Conservation (phyloP, 2,329 filamentous ascomycete species). For the Aspergillus transmontanensis region DNA sequence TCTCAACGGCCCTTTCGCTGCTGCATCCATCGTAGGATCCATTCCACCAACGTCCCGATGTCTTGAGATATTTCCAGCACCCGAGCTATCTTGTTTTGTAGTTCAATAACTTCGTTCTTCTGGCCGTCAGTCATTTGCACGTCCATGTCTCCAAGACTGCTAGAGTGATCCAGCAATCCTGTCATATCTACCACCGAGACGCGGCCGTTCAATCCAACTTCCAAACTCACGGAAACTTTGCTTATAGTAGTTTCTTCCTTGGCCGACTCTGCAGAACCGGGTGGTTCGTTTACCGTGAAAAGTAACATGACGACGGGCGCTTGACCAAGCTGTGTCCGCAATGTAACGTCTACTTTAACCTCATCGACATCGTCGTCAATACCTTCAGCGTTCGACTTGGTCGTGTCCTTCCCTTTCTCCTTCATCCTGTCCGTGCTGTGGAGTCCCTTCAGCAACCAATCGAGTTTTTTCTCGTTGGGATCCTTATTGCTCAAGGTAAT, state of each 20-base stretch:
- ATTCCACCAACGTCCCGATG: slow-evolving; percentile 47
- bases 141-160: slow-evolving; percentile 18
- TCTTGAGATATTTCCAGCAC: slow-evolving; percentile 49
- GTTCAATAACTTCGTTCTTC: slow-evolving; percentile 21
- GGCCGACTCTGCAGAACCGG: slow-evolving; percentile 9
- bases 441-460: slow-evolving; percentile 50
- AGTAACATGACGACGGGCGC: slow-evolving; percentile 41
- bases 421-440: slow-evolving; percentile 6
- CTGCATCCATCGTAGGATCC: slow-evolving; percentile 41
- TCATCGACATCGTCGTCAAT: slow-evolving; percentile 21
- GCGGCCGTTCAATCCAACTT: slow-evolving; percentile 45
- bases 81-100: slow-evolving; percentile 39
- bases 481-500: slow-evolving; percentile 45
- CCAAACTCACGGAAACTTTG: slow-evolving; percentile 39
- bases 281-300: slow-evolving; percentile 30
- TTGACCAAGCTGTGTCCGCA: slow-evolving; percentile 42
- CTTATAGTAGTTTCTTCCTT: slow-evolving; percentile 15
- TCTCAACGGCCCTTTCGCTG: slow-evolving; percentile 30
- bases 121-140: slow-evolving; percentile 22
- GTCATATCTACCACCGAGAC: slow-evolving; percentile 41
- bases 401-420: slow-evolving; percentile 11
- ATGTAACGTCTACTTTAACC: slow-evolving; percentile 41
- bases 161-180: slow-evolving; percentile 33
- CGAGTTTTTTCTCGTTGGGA: slow-evolving; percentile 55
- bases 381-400: slow-evolving; percentile 5